phyloP scores from a whole-genome alignment of 2,329 filamentous ascomycete genomes.

The Penicillium sp. region DNA sequence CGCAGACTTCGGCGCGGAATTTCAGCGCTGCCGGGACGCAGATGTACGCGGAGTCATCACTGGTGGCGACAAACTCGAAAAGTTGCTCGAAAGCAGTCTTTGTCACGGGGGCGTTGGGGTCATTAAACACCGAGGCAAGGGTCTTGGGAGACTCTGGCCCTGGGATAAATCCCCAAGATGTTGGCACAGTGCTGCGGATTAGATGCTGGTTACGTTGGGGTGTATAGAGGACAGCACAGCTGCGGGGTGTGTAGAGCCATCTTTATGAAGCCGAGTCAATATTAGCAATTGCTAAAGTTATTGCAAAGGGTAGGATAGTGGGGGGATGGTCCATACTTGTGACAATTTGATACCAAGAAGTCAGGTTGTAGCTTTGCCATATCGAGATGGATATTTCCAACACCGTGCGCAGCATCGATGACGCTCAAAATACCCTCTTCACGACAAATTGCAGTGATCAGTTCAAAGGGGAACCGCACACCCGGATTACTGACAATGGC shows the following conservation, averaged over 20 bases:
- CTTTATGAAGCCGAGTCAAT: slow-evolving; percentile 30
- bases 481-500: slow-evolving; percentile 76
- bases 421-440: slow-evolving; percentile 67
- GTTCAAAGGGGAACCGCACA: slow-evolving; percentile 74
- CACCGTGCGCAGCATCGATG: slow-evolving; percentile 80
- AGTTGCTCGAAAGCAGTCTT: slow-evolving; percentile 64
- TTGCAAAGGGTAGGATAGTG: neutral
- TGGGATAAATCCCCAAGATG: slow-evolving; percentile 72
- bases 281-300: neutral
- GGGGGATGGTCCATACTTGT: slow-evolving; percentile 56
- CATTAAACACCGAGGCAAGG: slow-evolving; percentile 48
- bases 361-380: slow-evolving; percentile 68
- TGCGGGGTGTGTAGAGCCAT: slow-evolving; percentile 80
- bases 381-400: slow-evolving; percentile 75
- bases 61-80: slow-evolving; percentile 75
- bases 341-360: slow-evolving; percentile 82
- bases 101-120: slow-evolving; percentile 6
- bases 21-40: slow-evolving; percentile 69
- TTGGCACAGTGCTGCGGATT: slow-evolving; percentile 72
- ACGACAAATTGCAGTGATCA: slow-evolving; percentile 62
- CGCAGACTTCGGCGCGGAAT: slow-evolving; percentile 67
- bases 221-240: slow-evolving; percentile 78
- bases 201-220: slow-evolving; percentile 71
- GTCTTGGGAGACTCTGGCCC: slow-evolving; percentile 35
- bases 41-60: slow-evolving; percentile 69